These are phyloP conservation scores for Epichloe brachyelytri DNA, from an alignment of 2,329 filamentous ascomycete species.

Conservation along the genomic window DNA sequence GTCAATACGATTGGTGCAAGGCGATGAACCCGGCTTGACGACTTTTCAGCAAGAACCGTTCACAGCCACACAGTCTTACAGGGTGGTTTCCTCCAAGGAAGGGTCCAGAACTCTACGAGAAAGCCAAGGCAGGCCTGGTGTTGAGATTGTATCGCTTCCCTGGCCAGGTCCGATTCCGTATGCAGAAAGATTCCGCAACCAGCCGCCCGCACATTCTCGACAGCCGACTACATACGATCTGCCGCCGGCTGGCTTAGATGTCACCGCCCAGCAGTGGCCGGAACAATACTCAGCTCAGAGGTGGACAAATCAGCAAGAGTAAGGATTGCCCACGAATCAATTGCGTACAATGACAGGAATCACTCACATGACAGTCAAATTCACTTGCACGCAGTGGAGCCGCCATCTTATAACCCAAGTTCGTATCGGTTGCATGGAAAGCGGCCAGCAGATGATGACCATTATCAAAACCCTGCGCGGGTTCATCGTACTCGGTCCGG, in stretches of 20 bases:
- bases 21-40: background rate
- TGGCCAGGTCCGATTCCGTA: constrained; percentile 1
- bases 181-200: background rate
- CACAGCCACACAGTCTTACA: constrained; percentile 7
- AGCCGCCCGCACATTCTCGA: background rate
- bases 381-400: background rate
- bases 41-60: constrained; percentile 5
- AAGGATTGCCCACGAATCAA: background rate
- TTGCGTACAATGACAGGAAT: background rate
- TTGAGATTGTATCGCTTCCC: constrained; percentile 12
- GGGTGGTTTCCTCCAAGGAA: constrained; percentile 12
- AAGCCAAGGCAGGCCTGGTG: constrained; percentile 8
- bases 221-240: background rate
- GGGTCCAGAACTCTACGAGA: constrained; percentile 9
- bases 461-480: constrained; percentile 1
- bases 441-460: constrained; percentile 3
- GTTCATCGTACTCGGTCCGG: constrained; percentile 8
- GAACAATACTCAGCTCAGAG: background rate
- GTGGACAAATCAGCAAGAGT: constrained; percentile 1
- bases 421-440: constrained; percentile 2
- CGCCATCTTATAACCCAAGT: background rate
- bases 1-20: background rate
- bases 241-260: background rate
- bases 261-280: background rate
- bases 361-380: background rate